Evolutionary conservation across 225 moss, liverwort and hornwort genomes (phyloP).

Genomic region (Climacium dendroides): DNA sequence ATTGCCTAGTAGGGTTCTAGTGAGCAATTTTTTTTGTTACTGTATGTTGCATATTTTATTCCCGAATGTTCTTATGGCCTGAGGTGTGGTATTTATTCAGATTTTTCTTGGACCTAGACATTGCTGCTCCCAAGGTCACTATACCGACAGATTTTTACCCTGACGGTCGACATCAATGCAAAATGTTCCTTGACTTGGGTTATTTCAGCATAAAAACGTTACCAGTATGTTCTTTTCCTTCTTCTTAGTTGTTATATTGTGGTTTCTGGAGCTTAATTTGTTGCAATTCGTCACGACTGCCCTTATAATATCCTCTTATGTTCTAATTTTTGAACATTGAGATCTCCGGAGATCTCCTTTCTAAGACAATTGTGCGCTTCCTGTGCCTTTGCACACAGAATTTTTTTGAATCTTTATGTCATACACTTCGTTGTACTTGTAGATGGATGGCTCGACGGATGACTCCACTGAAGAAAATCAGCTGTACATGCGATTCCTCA

Average conservation of each 20-base stretch:
- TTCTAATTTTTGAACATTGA: background rate
- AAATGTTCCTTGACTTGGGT: constrained; percentile 81
- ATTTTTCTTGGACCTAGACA: constrained; percentile 79
- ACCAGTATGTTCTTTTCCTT: constrained; percentile 23
- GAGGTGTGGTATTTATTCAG: constrained; percentile 15
- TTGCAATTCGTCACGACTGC: background rate
- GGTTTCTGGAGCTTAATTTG: background rate
- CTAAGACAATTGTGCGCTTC: background rate
- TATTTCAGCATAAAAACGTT: constrained; percentile 72
- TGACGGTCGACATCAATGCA: constrained; percentile 63
- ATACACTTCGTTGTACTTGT: background rate
- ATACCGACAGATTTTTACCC: constrained; percentile 83
- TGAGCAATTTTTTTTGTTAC: background rate
- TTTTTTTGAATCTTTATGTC: background rate
- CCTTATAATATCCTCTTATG: background rate
- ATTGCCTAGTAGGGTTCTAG: background rate
- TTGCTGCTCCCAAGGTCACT: constrained; percentile 87
- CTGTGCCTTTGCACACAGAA: background rate
- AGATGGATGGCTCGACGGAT: constrained; percentile 62
- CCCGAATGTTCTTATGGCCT: background rate
- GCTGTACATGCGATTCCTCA: constrained; percentile 81
- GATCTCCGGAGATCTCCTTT: background rate
- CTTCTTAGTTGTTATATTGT: background rate
- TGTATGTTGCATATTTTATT: background rate
- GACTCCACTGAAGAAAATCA: constrained; percentile 62